These are phyloP conservation scores for Penicillium freii DNA, from an alignment of 2,329 filamentous ascomycete genomes.

Conservation along the genomic window DNA sequence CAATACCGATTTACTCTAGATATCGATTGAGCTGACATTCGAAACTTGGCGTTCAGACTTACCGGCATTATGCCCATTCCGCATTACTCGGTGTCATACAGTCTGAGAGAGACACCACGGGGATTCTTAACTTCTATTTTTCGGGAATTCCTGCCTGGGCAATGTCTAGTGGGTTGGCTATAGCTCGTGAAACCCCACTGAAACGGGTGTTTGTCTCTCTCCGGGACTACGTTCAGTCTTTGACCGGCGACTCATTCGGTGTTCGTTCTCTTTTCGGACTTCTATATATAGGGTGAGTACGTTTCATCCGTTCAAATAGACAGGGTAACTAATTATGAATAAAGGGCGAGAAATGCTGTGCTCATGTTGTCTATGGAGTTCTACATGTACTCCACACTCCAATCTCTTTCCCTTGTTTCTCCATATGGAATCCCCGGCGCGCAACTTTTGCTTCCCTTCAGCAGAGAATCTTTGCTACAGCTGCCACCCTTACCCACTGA, in stretches of 20 bases:
- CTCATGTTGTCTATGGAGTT: conserved; percentile 42
- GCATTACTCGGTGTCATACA: conserved; percentile 39
- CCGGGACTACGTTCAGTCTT: conserved; percentile 27
- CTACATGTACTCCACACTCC: conserved; percentile 45
- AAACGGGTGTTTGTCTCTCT: conserved; percentile 34
- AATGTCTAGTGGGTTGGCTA: conserved; percentile 37
- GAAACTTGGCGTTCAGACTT: conserved; percentile 31
- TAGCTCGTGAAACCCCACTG: conserved; percentile 40
- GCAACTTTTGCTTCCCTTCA: conserved; percentile 39
- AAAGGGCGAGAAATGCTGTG: conserved; percentile 36
- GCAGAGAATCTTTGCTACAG: conserved; percentile 34
- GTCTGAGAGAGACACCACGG: conserved; percentile 36
- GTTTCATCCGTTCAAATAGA: background rate
- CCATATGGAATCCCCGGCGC: conserved; percentile 32
- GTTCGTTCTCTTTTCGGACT: conserved; percentile 30
- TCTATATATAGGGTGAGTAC: conserved; percentile 32
- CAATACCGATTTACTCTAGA: background rate
- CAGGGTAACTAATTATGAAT: conserved; percentile 17
- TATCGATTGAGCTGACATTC: conserved; percentile 1
- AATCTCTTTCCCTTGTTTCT: conserved; percentile 43
- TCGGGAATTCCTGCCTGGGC: conserved; percentile 44
- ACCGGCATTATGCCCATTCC: conserved; percentile 37
- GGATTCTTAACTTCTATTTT: conserved; percentile 40
- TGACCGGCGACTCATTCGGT: conserved; percentile 26
- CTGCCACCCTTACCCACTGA: conserved; percentile 31